Evolutionary conservation across 2,329 filamentous ascomycete genomes (phyloP).

Genomic region (Elsinoe australis): DNA sequence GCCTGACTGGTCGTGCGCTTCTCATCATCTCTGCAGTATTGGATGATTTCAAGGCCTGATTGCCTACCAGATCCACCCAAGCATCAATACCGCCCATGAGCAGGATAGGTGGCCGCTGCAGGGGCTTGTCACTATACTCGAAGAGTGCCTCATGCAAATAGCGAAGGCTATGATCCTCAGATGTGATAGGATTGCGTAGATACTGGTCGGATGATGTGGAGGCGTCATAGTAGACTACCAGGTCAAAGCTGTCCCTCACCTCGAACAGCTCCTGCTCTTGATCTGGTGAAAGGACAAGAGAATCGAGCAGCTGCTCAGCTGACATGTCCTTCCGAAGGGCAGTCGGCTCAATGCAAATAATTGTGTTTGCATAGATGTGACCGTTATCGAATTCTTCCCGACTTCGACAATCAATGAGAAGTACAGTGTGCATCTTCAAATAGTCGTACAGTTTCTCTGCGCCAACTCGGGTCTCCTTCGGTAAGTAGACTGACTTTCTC

Average conservation of each 20-base stretch:
- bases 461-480: constrained; percentile 54
- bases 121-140: constrained; percentile 72
- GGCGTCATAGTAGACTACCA: constrained; percentile 88
- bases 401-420: constrained; percentile 78
- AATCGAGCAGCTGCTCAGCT: constrained; percentile 57
- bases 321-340: constrained; percentile 61
- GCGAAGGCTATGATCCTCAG: constrained; percentile 49
- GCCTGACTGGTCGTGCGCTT: constrained; percentile 43
- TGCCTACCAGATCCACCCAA: constrained; percentile 77
- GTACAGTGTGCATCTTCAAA: constrained; percentile 57
- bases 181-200: constrained; percentile 39
- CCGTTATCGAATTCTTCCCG: constrained; percentile 78
- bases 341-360: constrained; percentile 86
- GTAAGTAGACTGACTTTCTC: constrained; percentile 42
- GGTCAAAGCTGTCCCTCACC: constrained; percentile 65
- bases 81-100: constrained; percentile 75
- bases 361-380: constrained; percentile 74
- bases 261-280: constrained; percentile 69
- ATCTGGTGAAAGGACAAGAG: constrained; percentile 62
- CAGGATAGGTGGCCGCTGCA: constrained; percentile 67
- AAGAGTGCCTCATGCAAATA: constrained; percentile 71
- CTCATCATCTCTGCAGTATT: constrained; percentile 46
- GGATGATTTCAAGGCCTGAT: constrained; percentile 53
- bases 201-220: constrained; percentile 52
- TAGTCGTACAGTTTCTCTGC: constrained; percentile 64